Conservation (phyloP, 1,284 basidiomycete species). For the Fistulina hepatica region DNA sequence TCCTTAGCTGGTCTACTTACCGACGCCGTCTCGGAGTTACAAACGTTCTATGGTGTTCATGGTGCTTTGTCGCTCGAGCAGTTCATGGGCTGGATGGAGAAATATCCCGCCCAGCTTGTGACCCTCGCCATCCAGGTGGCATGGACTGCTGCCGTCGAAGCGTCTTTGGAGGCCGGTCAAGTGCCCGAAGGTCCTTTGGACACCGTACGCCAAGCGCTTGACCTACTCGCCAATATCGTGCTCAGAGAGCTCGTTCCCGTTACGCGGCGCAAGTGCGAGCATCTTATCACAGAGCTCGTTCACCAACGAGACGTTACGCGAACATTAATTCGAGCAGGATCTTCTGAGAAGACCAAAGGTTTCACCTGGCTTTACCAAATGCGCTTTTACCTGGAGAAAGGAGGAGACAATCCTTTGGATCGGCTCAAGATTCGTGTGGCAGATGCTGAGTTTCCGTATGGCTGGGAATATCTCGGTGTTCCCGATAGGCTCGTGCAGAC, state of each 20-base stretch:
- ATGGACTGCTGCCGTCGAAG: conserved; percentile 86
- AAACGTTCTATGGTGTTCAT: conserved; percentile 68
- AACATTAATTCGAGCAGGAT: conserved; percentile 39
- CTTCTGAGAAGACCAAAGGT: conserved; percentile 49
- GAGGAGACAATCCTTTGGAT: conserved; percentile 65
- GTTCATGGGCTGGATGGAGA: conserved; percentile 86
- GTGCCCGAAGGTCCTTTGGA: conserved; percentile 60
- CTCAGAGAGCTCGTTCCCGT: conserved; percentile 81
- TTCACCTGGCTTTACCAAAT: conserved; percentile 98
- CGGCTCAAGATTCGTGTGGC: conserved; percentile 78
- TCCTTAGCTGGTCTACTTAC: conserved; percentile 80
- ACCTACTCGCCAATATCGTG: conserved; percentile 92
- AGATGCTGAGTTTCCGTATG: conserved; percentile 91
- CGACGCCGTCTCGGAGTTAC: conserved; percentile 70
- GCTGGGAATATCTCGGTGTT: conserved; percentile 98
- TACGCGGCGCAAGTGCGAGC: conserved; percentile 94
- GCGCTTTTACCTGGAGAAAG: conserved; percentile 88
- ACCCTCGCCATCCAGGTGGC: conserved; percentile 90
- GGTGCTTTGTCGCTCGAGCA: conserved; percentile 44
- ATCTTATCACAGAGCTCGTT: conserved; percentile 97
- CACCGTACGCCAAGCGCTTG: conserved; percentile 75
- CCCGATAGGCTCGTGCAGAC: conserved; percentile 97
- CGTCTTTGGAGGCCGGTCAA: conserved; percentile 46
- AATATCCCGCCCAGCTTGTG: conserved; percentile 91
- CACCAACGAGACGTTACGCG: conserved; percentile 95